Evolutionary conservation across 148 eudicot genomes (phyloP), one percentile per base, ranked within the genome.

Genomic region (Diospyros kaki): DNA sequence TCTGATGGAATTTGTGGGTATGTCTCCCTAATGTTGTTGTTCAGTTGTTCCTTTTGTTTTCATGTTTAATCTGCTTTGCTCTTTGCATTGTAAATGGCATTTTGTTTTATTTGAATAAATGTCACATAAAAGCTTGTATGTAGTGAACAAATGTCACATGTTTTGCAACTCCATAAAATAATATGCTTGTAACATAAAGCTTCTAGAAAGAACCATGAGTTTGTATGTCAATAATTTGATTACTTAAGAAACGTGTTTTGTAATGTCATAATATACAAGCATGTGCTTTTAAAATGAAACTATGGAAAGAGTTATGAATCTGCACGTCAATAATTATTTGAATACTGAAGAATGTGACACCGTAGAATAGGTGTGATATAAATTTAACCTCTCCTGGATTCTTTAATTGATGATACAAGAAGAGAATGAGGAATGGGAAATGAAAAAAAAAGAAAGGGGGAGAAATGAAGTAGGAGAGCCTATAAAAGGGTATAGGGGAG

Each of bases 1-100:
- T 85, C 97, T 6, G 87, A 84, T 73, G 98, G 98, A 70, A 72
- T 90, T 82, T 90, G 96, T 72, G 97, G 97, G 98, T 94, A 90
- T 56, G 91, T 41, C 11, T 58, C 48, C 15, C 51, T 68, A 38
- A 46, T 50, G 64, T 46, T 40, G 13, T 41, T 60, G 38, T 66
- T 17, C 73, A 28, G 5, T 45, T 28, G 56, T 28, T 68, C 71
- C 28, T 67, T 38, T 2, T 8, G 71, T 28, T 67, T 56, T 56
- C 45, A 43, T 18, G 46, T 65, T 9, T 44, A 38, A 13, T 67
- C 4, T 66, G 6, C 9, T 67, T 38, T 28, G 54, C 2, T 5
- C 1, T 41, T 63, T 4, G 41, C 10, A 1, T 50, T 52, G 2
- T 13, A 39, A 1, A 12, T 42, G 1, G 5, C 8, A 14, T 39